Evolutionary conservation across 257 asterid species (phyloP), one percentile per base, ranked within the genome.

Genomic region (Scutellaria baicalensis): DNA sequence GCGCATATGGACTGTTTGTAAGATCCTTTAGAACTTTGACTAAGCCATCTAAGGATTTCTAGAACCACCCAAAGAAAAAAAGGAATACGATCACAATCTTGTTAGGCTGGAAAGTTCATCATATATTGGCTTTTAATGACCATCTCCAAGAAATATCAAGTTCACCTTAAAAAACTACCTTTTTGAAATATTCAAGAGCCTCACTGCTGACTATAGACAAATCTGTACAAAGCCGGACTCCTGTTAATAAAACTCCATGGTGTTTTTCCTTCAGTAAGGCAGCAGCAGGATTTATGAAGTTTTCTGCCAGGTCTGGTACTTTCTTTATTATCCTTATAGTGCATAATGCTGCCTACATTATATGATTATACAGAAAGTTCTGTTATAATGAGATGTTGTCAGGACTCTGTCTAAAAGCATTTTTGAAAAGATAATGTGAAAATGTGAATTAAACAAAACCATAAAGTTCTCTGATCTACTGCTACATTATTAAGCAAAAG

Each of bases 291-390:
- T 85, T 86, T 68, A 89, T 84, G 72, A 91, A 94, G 81, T 85
- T 91, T 75, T 94, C 99, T 68, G 91, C 98, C 78, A 91, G 85
- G 83, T 94, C 99, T 0, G 99, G 99, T 57, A 89, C 99, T 90
- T 94, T 94, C 87, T 75, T 89, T 80, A 94, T 84, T 78, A 94
- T 91, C 86, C 99, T 88, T 76, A 89, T 86, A 44, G 96, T 77
- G 84, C 99, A 94, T 76, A 94, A 82, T 6, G 99, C 97, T 75
- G 99, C 99, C 99, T 94, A 75, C 69, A 77, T 78, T 54, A 55
- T 18, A 67, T 42, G 68, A 77, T 78, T 54, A 55, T 18, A 63
- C 43, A 71, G 69, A 63, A 63, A 56, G 50, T 11, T 49, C 17
- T 59, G 35, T 59, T 64, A 76, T 49, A 18, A 61, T 61, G 56